phyloP scores from a whole-genome alignment of 345 rosid species.

The Rubroshorea leprosula region DNA sequence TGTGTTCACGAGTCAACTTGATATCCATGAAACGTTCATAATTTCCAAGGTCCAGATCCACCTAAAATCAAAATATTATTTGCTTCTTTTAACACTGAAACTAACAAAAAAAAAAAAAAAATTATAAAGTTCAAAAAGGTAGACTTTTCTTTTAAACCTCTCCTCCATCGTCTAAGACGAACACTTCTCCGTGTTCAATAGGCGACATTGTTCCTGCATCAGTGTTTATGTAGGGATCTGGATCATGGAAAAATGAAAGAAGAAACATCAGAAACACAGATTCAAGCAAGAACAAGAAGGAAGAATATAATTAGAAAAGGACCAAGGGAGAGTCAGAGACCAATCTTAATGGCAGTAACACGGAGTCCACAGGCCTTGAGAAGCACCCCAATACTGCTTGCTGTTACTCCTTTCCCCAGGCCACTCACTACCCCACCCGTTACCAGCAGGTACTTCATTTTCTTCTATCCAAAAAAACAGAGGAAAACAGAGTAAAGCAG shows the following conservation, averaged over 20 bases:
- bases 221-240: slow-evolving; percentile 92
- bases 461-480: slow-evolving; percentile 9
- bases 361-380: slow-evolving; percentile 79
- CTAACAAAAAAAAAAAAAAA: neutral
- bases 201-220: slow-evolving; percentile 99
- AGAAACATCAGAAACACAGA: neutral
- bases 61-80: slow-evolving; percentile 32
- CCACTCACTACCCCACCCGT: slow-evolving; percentile 75
- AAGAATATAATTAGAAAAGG: neutral
- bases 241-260: neutral
- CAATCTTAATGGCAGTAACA: slow-evolving; percentile 78
- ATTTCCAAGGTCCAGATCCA: slow-evolving; percentile 98
- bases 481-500: neutral
- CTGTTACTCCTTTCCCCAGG: slow-evolving; percentile 67
- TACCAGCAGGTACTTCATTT: slow-evolving; percentile 55
- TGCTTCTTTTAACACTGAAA: neutral
- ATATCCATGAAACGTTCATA: slow-evolving; percentile 90
- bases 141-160: slow-evolving; percentile 44
- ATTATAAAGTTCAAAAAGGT: neutral
- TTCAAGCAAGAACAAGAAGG: neutral
- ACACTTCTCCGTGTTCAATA: slow-evolving; percentile 95
- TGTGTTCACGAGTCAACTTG: slow-evolving; percentile 79
- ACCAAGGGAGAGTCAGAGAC: slow-evolving; percentile 21
- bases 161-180: slow-evolving; percentile 94
- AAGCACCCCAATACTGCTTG: slow-evolving; percentile 58